A percentile compares a stretch with the other conserved stretches of the same genome.
Conservation (phyloP, 352 stramenopile species). For the Plasmopara halstedii region DNA sequence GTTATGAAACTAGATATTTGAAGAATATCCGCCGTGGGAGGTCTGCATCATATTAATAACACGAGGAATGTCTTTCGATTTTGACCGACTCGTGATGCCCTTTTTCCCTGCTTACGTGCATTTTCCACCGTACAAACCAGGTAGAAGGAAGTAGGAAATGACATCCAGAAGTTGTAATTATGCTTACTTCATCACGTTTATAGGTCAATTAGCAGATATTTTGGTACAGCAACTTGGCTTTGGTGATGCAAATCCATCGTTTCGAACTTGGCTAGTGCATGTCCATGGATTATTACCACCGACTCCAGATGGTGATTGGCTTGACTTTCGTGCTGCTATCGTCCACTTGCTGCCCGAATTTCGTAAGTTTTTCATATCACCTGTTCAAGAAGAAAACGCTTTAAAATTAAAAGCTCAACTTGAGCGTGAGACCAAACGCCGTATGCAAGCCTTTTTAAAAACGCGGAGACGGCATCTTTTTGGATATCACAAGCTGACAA, state of each 20-base stretch:
- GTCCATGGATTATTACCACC: constrained; percentile 35
- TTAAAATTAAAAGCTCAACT: constrained; percentile 25
- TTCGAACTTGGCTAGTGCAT: constrained; percentile 50
- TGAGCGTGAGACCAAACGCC: constrained; percentile 26
- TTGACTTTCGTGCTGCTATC: constrained; percentile 49
- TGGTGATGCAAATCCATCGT: constrained; percentile 26
- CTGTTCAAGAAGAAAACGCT: constrained; percentile 6
- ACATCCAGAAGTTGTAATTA: background rate
- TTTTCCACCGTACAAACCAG: constrained; percentile 50
- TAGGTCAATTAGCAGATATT: constrained; percentile 55
- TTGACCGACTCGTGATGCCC: constrained; percentile 46
- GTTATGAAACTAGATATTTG: constrained; percentile 35
- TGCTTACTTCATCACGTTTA: constrained; percentile 3
- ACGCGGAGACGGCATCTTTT: constrained; percentile 53
- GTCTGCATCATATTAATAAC: constrained; percentile 58
- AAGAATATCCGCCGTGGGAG: constrained; percentile 36
- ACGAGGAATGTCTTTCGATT: constrained; percentile 52
- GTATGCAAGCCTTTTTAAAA: constrained; percentile 36
- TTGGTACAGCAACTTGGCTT: constrained; percentile 45
- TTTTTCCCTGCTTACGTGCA: constrained; percentile 48
- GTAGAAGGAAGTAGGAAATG: constrained; percentile 12
- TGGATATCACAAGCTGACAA: constrained; percentile 45
- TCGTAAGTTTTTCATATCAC: constrained; percentile 11
- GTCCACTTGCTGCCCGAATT: constrained; percentile 54
- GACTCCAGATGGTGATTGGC: constrained; percentile 49